Conservation (phyloP, 257 asterid species). For the Schizonepeta tenuifolia region DNA sequence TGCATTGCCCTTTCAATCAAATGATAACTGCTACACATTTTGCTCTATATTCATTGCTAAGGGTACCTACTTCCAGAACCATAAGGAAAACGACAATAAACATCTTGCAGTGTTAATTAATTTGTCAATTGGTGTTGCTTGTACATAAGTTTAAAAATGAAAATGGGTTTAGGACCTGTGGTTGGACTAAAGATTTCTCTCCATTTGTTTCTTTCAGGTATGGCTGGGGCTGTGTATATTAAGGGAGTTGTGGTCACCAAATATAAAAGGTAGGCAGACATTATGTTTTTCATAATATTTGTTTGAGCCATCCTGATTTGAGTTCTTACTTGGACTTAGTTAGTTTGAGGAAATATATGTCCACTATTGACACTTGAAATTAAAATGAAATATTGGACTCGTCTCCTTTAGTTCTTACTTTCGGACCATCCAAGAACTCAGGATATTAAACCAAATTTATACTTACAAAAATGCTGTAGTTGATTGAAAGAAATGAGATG, state of each 20-base stretch:
- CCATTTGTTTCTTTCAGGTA: slow-evolving; percentile 52
- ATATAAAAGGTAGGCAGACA: slow-evolving; percentile 67
- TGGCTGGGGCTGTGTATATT: slow-evolving; percentile 97
- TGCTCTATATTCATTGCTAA: slow-evolving; percentile 1
- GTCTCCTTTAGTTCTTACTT: slow-evolving; percentile 28
- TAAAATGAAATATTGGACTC: slow-evolving; percentile 3
- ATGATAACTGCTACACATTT: not conserved
- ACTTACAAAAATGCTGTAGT: slow-evolving; percentile 5
- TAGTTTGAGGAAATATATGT: not conserved
- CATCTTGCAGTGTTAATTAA: not conserved
- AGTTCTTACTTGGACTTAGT: slow-evolving; percentile 5
- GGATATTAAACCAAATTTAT: not conserved
- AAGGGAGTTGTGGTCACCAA: slow-evolving; percentile 95
- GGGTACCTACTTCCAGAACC: slow-evolving; percentile 10
- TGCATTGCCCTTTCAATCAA: slow-evolving; percentile 7
- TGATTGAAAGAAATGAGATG: slow-evolving; percentile 11
- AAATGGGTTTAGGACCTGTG: not conserved
- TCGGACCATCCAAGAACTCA: slow-evolving; percentile 5
- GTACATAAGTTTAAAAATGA: slow-evolving; percentile 5
- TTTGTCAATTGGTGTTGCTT: not conserved
- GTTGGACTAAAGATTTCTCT: slow-evolving; percentile 23
- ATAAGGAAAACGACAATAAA: slow-evolving; percentile 9
- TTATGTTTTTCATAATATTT: not conserved
- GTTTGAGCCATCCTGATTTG: slow-evolving; percentile 8
- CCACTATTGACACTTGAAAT: slow-evolving; percentile 16